Evolutionary conservation across 2,329 filamentous ascomycete species (phyloP).

Genomic region (Verticillium albo-atrum): DNA sequence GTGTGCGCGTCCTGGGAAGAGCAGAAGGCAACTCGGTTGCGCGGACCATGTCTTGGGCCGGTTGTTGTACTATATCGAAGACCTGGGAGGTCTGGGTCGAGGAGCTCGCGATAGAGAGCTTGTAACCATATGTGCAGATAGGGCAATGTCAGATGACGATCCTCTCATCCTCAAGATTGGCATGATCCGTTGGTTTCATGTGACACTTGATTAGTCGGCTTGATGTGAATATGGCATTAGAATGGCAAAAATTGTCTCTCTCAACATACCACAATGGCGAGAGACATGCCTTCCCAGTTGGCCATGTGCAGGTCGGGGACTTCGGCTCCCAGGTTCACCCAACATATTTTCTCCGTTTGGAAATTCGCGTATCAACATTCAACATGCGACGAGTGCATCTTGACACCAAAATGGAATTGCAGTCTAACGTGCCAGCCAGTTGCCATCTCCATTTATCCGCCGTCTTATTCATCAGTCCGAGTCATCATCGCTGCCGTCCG

Average conservation of each 20-base stretch:
- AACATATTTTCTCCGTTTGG: too few relatives aligned
- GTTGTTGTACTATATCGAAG: background rate
- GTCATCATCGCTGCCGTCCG: constrained; percentile 30
- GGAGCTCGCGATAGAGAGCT: background rate
- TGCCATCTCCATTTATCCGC: background rate
- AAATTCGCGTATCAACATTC: too few relatives aligned
- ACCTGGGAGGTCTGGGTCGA: background rate
- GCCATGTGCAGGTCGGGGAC: too few relatives aligned
- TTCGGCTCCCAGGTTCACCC: too few relatives aligned
- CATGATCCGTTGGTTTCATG: too few relatives aligned
- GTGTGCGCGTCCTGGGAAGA: background rate
- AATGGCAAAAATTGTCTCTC: too few relatives aligned
- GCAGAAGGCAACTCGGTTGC: background rate
- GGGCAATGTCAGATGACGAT: background rate
- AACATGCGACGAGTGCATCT: too few relatives aligned
- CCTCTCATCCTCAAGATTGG: background rate
- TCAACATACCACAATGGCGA: too few relatives aligned
- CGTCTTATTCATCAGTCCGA: constrained; percentile 1
- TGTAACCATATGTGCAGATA: background rate
- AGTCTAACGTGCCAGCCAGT: background rate
- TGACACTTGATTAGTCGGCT: too few relatives aligned
- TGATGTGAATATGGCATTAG: too few relatives aligned
- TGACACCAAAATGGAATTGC: background rate
- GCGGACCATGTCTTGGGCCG: background rate
- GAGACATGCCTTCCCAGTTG: too few relatives aligned